Percentiles rank a stretch among this genome's conserved stretches.
Conservation (phyloP, 2,329 filamentous ascomycete genomes). For the Stemphylium vesicarium region DNA sequence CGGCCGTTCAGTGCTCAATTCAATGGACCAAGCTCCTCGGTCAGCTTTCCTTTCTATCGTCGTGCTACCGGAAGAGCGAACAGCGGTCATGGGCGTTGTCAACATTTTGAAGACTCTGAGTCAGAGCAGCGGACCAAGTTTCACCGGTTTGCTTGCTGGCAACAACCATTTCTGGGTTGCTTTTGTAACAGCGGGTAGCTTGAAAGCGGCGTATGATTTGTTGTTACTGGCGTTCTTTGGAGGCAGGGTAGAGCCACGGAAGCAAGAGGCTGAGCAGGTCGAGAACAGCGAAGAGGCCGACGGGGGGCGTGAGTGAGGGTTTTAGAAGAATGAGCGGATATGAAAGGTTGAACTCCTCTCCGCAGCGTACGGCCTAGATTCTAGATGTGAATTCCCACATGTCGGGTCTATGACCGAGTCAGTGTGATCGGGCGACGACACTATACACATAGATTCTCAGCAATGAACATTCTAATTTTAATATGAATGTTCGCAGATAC, state of each 20-base stretch:
- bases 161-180: conserved; percentile 47
- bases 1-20: conserved; percentile 39
- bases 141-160: conserved; percentile 47
- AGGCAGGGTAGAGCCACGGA: conserved; percentile 27
- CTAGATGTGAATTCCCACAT: too few species aligned
- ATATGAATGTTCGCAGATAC: too few species aligned
- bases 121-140: conserved; percentile 42
- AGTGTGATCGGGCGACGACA: too few species aligned
- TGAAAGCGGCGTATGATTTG: conserved; percentile 47
- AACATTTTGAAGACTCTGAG: conserved; percentile 48
- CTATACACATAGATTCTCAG: too few species aligned
- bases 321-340: background rate
- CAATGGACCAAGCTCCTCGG: conserved; percentile 50
- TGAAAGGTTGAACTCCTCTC: background rate
- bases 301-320: background rate
- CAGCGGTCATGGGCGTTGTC: conserved; percentile 50
- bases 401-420: too few species aligned
- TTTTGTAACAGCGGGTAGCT: conserved; percentile 46
- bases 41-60: conserved; percentile 45
- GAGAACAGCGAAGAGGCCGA: conserved; percentile 2
- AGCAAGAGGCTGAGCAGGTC: conserved; percentile 5
- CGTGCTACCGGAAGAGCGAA: conserved; percentile 44
- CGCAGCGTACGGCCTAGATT: too few species aligned
- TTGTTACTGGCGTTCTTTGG: conserved; percentile 46
- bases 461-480: too few species aligned